Conservation (phyloP, 2,329 filamentous ascomycete genomes). For the Alternaria brassicicola region DNA sequence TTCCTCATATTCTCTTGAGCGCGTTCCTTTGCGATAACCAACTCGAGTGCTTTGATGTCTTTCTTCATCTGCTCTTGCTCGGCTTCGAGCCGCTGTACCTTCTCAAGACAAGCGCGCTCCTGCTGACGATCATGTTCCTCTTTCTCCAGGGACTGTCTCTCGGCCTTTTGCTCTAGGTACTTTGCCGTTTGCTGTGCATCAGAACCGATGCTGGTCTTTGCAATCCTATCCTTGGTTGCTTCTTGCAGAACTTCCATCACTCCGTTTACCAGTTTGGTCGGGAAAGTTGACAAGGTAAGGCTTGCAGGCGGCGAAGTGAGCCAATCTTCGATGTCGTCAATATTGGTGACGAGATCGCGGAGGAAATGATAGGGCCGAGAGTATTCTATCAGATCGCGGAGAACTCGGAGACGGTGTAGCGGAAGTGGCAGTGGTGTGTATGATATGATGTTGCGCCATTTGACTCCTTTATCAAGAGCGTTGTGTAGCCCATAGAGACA, state of each 20-base stretch:
- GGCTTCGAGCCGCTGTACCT: background rate
- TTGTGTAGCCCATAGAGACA: conserved; percentile 1
- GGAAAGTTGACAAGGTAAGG: background rate
- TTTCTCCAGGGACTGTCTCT: background rate
- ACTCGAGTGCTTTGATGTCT: background rate
- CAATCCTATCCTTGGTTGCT: background rate
- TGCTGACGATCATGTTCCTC: background rate
- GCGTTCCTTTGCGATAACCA: background rate
- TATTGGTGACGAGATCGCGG: background rate
- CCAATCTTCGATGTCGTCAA: conserved; percentile 11
- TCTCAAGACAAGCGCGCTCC: background rate
- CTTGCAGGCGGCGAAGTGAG: background rate
- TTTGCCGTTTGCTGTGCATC: background rate
- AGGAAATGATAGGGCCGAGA: background rate
- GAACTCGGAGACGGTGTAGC: background rate
- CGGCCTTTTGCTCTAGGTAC: background rate
- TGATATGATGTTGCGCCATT: conserved; percentile 8
- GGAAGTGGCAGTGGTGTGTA: conserved; percentile 8
- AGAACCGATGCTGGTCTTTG: background rate
- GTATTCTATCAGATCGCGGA: background rate
- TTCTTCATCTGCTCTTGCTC: background rate
- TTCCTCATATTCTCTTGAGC: background rate
- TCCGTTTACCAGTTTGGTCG: background rate
- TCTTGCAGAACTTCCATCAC: background rate
- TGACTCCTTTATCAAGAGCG: background rate